Evolutionary conservation across 192 early-diverging fungal species (phyloP), one percentile per base, ranked within the genome.

Genomic region (Rhizoclosmatium sp.): DNA sequence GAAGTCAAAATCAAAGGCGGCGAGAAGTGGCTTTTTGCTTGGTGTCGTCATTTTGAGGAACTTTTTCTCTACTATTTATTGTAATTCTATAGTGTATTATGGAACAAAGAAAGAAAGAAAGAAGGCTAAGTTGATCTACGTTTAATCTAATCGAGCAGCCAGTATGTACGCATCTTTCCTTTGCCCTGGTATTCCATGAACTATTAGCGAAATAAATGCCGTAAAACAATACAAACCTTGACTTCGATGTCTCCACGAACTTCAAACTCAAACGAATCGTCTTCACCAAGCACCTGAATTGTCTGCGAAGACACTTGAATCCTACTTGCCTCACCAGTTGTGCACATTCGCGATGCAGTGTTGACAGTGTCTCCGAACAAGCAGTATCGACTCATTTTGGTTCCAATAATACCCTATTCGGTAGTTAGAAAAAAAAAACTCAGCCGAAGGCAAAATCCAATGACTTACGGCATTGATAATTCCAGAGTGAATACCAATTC

Each of bases 311-410:
- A 78, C n/a, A 86, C 74, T 59, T 86, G 85, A n/a, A 86, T 85
- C 23, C 59, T 79, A 19, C 39, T 51, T 16, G 83, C 46, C 42
- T 75, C 46, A 14, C 83, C 76, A 46, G 80, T 82, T 2, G 80
- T 78, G 61, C 85, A 85, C 84, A 86, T 85, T 44, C 81, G 14
- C 42, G 62, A 78, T 16, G 83, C 83, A 39, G 81, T 84, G 71
- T 83, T 85, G 56, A 83, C 81, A 7, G 85, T 85, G 75, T 86
- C 81, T 19, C 85, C 83, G 66, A 86, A 86, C 41, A 86, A 59
- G 79, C 83, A 85, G 77, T 86, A 86, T 41, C 83, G 74, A 39
- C 84, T 82, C 85, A 86, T 86, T 59, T 86, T 86, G 41, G 71
- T 78, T 65, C 85, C 85, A 64, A 86, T 79, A 4, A 86, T 59